A percentile compares a stretch with the other conserved stretches of the same genome.
phyloP scores from a whole-genome alignment of 2,329 filamentous ascomycete genomes.

The Onygenales sp. region DNA sequence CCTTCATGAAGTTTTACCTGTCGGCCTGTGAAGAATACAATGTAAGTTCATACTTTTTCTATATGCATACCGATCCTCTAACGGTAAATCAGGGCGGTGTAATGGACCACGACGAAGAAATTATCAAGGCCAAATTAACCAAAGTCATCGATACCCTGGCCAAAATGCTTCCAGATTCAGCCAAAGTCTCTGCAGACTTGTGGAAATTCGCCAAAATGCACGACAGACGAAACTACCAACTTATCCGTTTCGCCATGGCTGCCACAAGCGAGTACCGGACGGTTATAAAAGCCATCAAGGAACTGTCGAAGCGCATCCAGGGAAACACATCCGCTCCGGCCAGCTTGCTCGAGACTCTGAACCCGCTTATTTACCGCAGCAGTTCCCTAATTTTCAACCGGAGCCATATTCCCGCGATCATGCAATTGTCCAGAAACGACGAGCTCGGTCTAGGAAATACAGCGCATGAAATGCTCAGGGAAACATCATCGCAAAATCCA shows the following conservation, averaged over 20 bases:
- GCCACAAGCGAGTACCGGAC: slow-evolving; percentile 87
- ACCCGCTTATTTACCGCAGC: slow-evolving; percentile 72
- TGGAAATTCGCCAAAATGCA: slow-evolving; percentile 86
- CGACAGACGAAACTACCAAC: slow-evolving; percentile 79
- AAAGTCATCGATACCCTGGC: slow-evolving; percentile 64
- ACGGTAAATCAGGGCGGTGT: slow-evolving; percentile 54
- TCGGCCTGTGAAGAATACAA: slow-evolving; percentile 84
- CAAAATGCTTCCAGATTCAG: slow-evolving; percentile 65
- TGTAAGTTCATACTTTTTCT: slow-evolving; percentile 19
- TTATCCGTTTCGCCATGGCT: slow-evolving; percentile 76
- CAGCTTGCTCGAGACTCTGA: slow-evolving; percentile 67
- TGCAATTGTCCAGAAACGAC: slow-evolving; percentile 77
- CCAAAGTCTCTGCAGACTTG: slow-evolving; percentile 64
- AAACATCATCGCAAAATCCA: slow-evolving; percentile 82
- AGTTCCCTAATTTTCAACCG: slow-evolving; percentile 85
- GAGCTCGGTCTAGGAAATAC: slow-evolving; percentile 66
- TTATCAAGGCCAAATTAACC: slow-evolving; percentile 59
- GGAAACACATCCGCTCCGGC: slow-evolving; percentile 44
- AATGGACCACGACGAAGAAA: slow-evolving; percentile 56
- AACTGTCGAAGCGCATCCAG: slow-evolving; percentile 74
- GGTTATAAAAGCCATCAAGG: slow-evolving; percentile 80
- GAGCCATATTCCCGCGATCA: slow-evolving; percentile 83
- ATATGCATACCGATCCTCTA: background rate
- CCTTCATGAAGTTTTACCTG: slow-evolving; percentile 66
- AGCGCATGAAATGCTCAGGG: slow-evolving; percentile 81